Evolutionary conservation across 2,329 filamentous ascomycete species (phyloP).

Genomic region (Teratosphaeria zuluensis): DNA sequence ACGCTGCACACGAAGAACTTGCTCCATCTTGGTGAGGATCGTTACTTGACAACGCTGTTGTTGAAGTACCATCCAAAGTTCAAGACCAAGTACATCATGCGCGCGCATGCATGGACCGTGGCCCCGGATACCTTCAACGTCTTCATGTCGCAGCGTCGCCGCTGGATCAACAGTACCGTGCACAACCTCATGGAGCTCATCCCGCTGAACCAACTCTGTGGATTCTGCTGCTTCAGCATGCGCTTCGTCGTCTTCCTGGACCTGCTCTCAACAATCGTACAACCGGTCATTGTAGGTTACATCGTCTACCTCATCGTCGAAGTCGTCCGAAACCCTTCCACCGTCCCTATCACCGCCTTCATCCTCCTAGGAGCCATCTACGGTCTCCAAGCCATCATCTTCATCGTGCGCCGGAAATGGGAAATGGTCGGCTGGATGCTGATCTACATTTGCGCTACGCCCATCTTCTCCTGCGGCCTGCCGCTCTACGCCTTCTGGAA

Average conservation of each 20-base stretch:
- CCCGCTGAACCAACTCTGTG: conserved; percentile 84
- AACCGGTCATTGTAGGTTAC: conserved; percentile 84
- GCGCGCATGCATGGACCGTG: conserved; percentile 91
- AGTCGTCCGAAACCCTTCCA: conserved; percentile 49
- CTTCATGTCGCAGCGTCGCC: conserved; percentile 94
- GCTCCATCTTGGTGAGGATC: conserved; percentile 92
- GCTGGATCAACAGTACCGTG: conserved; percentile 99
- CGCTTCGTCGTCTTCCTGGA: conserved; percentile 95
- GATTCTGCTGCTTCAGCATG: conserved; percentile 99
- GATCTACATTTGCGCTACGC: conserved; percentile 82
- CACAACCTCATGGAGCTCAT: conserved; percentile 97
- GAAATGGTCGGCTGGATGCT: conserved; percentile 99
- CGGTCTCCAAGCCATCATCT: conserved; percentile 92
- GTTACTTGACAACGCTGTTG: conserved; percentile 88
- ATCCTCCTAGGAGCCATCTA: conserved; percentile 91
- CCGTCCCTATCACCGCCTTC: conserved; percentile 77
- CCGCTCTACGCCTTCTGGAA: conserved; percentile 97
- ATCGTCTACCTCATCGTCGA: conserved; percentile 80
- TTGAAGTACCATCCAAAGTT: conserved; percentile 87
- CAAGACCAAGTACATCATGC: conserved; percentile 96
- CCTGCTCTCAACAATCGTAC: conserved; percentile 80
- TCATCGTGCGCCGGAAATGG: conserved; percentile 94
- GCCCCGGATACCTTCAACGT: conserved; percentile 89
- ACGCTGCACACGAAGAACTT: conserved; percentile 99
- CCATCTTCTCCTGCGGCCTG: conserved; percentile 81